Conservation (phyloP, 305 asterid genomes). For the Andrographis paniculata region DNA sequence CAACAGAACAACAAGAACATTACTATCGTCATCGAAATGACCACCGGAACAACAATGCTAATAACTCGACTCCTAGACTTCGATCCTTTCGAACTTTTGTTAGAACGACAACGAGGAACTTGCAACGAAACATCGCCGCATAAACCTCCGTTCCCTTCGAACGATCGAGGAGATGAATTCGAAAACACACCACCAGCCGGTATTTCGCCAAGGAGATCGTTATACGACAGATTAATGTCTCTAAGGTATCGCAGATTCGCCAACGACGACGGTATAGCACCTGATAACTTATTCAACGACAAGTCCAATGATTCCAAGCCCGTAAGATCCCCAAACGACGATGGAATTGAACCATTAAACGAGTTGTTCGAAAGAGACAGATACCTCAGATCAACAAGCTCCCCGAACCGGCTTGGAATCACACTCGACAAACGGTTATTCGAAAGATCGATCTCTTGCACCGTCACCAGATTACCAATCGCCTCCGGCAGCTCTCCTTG, state of each 20-base stretch:
- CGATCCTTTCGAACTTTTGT: not conserved
- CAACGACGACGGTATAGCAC: not conserved
- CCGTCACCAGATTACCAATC: slow-evolving; percentile 25
- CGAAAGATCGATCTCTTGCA: slow-evolving; percentile 15
- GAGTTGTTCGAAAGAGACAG: slow-evolving; percentile 28
- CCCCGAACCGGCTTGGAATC: slow-evolving; percentile 30
- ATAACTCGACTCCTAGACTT: no score
- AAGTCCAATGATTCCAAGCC: slow-evolving; percentile 9
- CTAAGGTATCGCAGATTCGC: slow-evolving; percentile 18
- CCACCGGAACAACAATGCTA: slow-evolving; percentile 14
- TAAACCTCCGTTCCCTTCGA: slow-evolving; percentile 24
- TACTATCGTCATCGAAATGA: slow-evolving; percentile 8
- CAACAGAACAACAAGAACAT: slow-evolving; percentile 10
- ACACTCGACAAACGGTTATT: slow-evolving; percentile 21
- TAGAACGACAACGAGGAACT: slow-evolving; percentile 23
- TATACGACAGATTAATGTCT: slow-evolving; percentile 13
- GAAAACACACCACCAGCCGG: slow-evolving; percentile 29
- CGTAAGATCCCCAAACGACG: slow-evolving; percentile 18
- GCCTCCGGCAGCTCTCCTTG: slow-evolving; percentile 21
- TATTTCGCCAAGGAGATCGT: not conserved
- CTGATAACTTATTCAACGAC: slow-evolving; percentile 3
- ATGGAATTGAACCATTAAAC: slow-evolving; percentile 16
- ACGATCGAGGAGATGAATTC: slow-evolving; percentile 30
- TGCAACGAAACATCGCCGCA: slow-evolving; percentile 27
- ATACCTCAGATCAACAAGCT: slow-evolving; percentile 9